Conservation (phyloP, 192 early-diverging fungal species). For the Obelidium mucronatum region DNA sequence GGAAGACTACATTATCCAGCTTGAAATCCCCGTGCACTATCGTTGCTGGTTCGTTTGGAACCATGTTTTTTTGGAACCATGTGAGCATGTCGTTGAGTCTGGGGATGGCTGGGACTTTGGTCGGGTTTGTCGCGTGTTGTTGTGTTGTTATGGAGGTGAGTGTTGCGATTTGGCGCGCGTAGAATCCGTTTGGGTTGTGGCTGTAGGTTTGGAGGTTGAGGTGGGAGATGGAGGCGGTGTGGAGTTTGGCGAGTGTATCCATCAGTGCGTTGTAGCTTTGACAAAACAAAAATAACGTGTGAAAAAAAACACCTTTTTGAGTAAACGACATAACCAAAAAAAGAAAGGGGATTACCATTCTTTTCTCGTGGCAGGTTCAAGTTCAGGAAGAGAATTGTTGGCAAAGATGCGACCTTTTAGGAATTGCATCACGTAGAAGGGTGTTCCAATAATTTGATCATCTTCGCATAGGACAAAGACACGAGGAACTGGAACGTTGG, state of each 20-base stretch:
- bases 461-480: conserved; percentile 92
- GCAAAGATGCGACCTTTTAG: conserved; percentile 88
- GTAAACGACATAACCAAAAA: no score
- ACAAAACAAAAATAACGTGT: no score
- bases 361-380: neutral
- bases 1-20: conserved; percentile 77
- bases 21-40: conserved; percentile 96
- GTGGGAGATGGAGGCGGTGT: conserved; percentile 69
- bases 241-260: conserved; percentile 80
- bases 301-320: neutral
- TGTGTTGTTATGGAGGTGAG: conserved; percentile 66
- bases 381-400: conserved; percentile 46
- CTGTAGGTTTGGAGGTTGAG: conserved; percentile 80
- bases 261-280: conserved; percentile 64
- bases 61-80: conserved; percentile 76
- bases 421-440: conserved; percentile 98
- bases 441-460: conserved; percentile 80
- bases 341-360: conserved; percentile 11
- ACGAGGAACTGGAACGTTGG: conserved; percentile 88
- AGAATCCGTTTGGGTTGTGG: conserved; percentile 69
- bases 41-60: conserved; percentile 74
- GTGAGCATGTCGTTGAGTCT: conserved; percentile 69
- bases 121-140: conserved; percentile 68
- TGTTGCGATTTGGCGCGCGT: conserved; percentile 82
- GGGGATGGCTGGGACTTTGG: conserved; percentile 71